A percentile compares a stretch with the other conserved stretches of the same genome.
Conservation (phyloP, 148 eudicot genomes). For the Vaccinium corymbosum region DNA sequence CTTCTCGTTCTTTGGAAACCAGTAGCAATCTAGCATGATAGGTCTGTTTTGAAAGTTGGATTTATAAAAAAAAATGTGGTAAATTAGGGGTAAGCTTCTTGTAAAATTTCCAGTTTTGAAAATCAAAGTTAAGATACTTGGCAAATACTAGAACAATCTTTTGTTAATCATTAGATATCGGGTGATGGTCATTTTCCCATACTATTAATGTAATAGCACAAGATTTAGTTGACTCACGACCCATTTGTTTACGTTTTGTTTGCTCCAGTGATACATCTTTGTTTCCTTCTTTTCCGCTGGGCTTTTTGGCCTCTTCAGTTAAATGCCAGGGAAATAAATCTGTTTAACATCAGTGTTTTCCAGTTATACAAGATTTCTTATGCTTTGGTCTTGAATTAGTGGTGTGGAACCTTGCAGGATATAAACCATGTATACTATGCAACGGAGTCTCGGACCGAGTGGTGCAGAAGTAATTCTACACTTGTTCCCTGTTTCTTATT, state of each 20-base stretch:
- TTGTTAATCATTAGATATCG: not conserved
- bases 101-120: not conserved
- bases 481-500: constrained; percentile 73
- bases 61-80: not conserved
- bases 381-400: not conserved
- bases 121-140: not conserved
- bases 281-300: not conserved
- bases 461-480: constrained; percentile 81
- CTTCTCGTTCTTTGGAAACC: not conserved
- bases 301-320: not conserved
- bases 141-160: not conserved
- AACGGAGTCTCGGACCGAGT: constrained; percentile 80
- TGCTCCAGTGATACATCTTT: not conserved
- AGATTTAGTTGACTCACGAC: not conserved
- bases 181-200: not conserved
- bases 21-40: not conserved
- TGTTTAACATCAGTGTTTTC: not conserved
- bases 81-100: not conserved
- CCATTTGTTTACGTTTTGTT: not conserved
- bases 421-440: constrained; percentile 75
- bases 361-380: not conserved
- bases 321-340: not conserved
- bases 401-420: constrained; percentile 40
- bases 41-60: too few relatives aligned
- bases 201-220: not conserved